Base-by-base conservation (phyloP, 1,284 basidiomycete genomes). In the Pulchroboletus neoregius region DNA sequence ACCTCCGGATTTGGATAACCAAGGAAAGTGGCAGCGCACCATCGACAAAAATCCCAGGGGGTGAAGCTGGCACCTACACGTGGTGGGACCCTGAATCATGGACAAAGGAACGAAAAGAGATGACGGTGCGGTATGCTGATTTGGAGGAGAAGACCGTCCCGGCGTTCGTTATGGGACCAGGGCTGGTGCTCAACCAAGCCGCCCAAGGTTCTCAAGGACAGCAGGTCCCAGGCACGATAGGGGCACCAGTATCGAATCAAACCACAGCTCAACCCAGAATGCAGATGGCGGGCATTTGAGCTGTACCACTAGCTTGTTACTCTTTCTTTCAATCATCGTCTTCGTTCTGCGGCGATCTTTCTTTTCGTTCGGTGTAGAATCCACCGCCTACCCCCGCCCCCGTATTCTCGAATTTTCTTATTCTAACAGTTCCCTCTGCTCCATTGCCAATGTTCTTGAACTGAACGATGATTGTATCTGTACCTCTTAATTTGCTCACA, bases 1-100 rank as follows among this genome's bases (percentile, higher is more conserved):
- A 95, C 58, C 75, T 94, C 51, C 85, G 90, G 52, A 73, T 95
- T 55, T 99, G 95, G 95, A 81, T 98, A 65, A 96, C 93, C 40
- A 96, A 95, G 66, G 93, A 96, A 68, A 84, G 80, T 38, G 87
- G 85, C 30, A 87, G 86, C 36, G 76, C 85, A 51, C 84, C 88
- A 18, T 87, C 87, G 47, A 84, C 90, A 61, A 94, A 95, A 71
- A 86, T 93, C 23, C 80, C 79, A n/a, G 87, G 87, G 36, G 91
- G 89, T 60, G 93, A 96, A 69, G 82, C 87, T 52, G 93, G 93
- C 16, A 80, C 82, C 38, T 95, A 94, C 70, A 90, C 91, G 37
- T 91, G 87, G 73, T 95, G 92, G 82, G 93, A 96, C 62, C 86
- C 90, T 6, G 87, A 90, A 43, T 82, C 82, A 56, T 96, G 93